These are phyloP conservation scores for Cotoneaster glaucophyllus DNA, from an alignment of 306 rosid genomes.

Conservation along the genomic window DNA sequence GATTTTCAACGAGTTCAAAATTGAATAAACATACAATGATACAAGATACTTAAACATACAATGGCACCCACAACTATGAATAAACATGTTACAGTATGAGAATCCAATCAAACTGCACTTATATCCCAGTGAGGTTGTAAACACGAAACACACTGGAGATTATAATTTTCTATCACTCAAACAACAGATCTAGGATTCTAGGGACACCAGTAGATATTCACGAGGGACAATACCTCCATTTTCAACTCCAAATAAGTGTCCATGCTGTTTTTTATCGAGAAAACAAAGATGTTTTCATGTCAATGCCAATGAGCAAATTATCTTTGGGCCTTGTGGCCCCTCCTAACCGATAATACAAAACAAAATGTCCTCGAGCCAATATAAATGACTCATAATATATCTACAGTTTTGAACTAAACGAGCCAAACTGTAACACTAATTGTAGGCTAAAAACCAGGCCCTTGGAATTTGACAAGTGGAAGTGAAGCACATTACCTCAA, in stretches of 20 bases:
- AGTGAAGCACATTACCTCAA: slow-evolving; percentile 56
- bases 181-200: background rate
- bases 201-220: background rate
- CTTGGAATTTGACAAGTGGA: background rate
- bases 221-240: background rate
- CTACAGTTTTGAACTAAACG: background rate
- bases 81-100: background rate
- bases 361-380: background rate
- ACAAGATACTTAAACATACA: background rate
- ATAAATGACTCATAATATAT: background rate
- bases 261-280: background rate
- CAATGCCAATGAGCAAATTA: background rate
- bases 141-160: background rate
- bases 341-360: background rate
- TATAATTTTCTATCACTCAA: background rate
- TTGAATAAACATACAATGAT: background rate
- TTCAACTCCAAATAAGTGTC: background rate
- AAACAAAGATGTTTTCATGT: background rate
- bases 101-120: background rate
- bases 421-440: background rate
- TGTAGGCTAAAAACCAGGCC: background rate
- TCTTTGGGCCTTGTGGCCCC: background rate
- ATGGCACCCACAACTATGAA: background rate
- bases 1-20: slow-evolving; percentile 16
- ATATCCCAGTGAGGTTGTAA: background rate